Conservation (phyloP, 768 basidiomycete species). For the Mycena chlorophos region DNA sequence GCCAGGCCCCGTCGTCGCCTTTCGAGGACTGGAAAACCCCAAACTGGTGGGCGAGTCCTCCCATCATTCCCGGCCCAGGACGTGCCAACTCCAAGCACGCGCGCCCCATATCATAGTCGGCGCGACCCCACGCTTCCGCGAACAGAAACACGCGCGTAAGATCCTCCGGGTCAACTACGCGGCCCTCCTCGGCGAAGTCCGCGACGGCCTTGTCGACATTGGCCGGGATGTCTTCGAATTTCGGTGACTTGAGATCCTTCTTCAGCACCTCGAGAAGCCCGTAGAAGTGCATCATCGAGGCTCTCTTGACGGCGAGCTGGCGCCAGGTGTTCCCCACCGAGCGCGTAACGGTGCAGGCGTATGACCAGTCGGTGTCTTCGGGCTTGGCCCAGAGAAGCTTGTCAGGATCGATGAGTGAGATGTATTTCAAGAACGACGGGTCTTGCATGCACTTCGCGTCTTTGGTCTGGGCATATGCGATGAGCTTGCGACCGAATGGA, state of each 20-base stretch:
- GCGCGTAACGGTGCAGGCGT: slow-evolving; percentile 8
- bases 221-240: too few relatives aligned
- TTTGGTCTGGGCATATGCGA: slow-evolving; percentile 5
- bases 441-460: slow-evolving; percentile 8
- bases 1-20: too few relatives aligned
- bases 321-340: slow-evolving; percentile 10
- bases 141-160: neutral
- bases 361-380: slow-evolving; percentile 10
- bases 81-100: neutral
- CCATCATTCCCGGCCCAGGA: too few relatives aligned
- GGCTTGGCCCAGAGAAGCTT: slow-evolving; percentile 3
- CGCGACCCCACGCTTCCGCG: neutral
- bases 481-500: slow-evolving; percentile 7
- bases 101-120: neutral
- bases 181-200: neutral
- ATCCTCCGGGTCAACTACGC: neutral
- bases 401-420: slow-evolving; percentile 11
- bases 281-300: slow-evolving; percentile 4
- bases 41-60: too few relatives aligned
- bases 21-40: too few relatives aligned
- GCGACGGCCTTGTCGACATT: neutral
- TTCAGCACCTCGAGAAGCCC: neutral
- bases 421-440: slow-evolving; percentile 1
- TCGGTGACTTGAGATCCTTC: too few relatives aligned
- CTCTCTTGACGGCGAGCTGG: neutral